These are phyloP conservation scores for Aurifilum marmelostoma DNA, from an alignment of 2,329 filamentous ascomycete genomes.

Conservation along the genomic window DNA sequence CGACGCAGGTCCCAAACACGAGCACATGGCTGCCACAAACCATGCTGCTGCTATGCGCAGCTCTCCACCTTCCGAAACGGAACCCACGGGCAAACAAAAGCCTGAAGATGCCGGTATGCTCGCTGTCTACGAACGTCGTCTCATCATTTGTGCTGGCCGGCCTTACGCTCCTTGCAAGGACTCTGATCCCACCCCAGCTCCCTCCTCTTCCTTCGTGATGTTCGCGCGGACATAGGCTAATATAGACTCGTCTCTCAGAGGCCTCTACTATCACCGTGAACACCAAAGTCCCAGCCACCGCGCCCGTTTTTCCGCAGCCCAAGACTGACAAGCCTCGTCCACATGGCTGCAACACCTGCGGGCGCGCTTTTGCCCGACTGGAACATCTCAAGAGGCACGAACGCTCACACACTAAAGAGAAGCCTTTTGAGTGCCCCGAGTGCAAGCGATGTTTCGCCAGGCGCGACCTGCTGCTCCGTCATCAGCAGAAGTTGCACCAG, in stretches of 20 bases:
- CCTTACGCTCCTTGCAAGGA: neutral
- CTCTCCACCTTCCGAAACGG: slow-evolving; percentile 25
- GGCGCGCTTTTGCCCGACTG: slow-evolving; percentile 88
- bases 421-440: slow-evolving; percentile 96
- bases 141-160: neutral
- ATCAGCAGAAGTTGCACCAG: slow-evolving; percentile 98
- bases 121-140: slow-evolving; percentile 14
- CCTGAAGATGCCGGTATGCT: slow-evolving; percentile 30
- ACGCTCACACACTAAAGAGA: slow-evolving; percentile 97
- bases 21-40: slow-evolving; percentile 23
- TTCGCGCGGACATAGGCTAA: slow-evolving; percentile 6
- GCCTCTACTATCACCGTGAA: slow-evolving; percentile 58
- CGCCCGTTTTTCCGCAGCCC: slow-evolving; percentile 68
- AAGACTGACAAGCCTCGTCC: slow-evolving; percentile 98
- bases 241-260: slow-evolving; percentile 29
- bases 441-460: slow-evolving; percentile 94
- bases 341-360: slow-evolving; percentile 90
- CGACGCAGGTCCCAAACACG: slow-evolving; percentile 28
- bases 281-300: slow-evolving; percentile 42
- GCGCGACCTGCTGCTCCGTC: slow-evolving; percentile 85
- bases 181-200: neutral
- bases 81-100: slow-evolving; percentile 22
- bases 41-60: slow-evolving; percentile 16
- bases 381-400: slow-evolving; percentile 98
- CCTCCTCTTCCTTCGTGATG: neutral